phyloP scores from a whole-genome alignment of 2,329 filamentous ascomycete species.

The Penicillium brevicompactum region DNA sequence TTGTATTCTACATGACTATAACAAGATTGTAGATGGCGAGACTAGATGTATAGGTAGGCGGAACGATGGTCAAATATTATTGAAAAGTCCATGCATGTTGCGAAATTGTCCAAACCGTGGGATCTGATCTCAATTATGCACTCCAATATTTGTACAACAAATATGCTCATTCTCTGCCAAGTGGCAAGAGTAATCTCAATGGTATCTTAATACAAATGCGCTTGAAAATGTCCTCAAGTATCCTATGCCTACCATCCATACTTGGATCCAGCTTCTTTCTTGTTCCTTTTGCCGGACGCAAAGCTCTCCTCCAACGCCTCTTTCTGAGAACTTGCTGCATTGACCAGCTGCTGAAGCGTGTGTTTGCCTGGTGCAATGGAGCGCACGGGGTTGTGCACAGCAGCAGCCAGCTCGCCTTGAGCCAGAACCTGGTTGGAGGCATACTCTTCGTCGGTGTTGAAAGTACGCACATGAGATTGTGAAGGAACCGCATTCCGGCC shows the following conservation, averaged over 20 bases:
- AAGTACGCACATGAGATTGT: constrained; percentile 73
- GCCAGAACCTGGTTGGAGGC: constrained; percentile 78
- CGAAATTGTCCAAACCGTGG: background rate
- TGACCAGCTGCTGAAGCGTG: constrained; percentile 83
- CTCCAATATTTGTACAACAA: background rate
- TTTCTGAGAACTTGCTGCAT: constrained; percentile 76
- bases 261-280: constrained; percentile 75
- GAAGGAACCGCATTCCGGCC: constrained; percentile 62
- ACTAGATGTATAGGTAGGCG: no score
- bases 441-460: constrained; percentile 89
- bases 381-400: constrained; percentile 79
- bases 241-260: constrained; percentile 71
- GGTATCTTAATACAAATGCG: constrained; percentile 16
- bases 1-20: no score
- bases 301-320: constrained; percentile 92
- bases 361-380: constrained; percentile 86
- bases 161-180: background rate
- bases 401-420: constrained; percentile 47
- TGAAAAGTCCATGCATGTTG: background rate
- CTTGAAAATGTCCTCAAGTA: background rate
- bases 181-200: constrained; percentile 1
- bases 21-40: no score
- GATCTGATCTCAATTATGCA: background rate
- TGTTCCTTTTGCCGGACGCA: constrained; percentile 75
- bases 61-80: no score